Conservation (phyloP, 2,329 filamentous ascomycete species). For the Colletotrichum higginsianum region DNA sequence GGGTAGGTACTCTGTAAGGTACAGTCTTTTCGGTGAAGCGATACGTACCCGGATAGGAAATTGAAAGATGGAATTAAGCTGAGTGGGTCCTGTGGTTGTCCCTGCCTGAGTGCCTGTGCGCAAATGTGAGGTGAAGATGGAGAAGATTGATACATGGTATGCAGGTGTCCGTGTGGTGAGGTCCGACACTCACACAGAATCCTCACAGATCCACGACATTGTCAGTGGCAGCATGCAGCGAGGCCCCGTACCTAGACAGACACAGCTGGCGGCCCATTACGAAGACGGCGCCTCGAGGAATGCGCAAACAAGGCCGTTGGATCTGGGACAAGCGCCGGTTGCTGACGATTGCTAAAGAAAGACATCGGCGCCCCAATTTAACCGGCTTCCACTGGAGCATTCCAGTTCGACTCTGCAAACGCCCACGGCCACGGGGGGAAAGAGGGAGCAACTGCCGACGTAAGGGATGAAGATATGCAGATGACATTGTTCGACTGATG, state of each 20-base stretch:
- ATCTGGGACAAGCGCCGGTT: conserved; percentile 28
- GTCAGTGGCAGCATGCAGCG: background rate
- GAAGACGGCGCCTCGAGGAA: conserved; percentile 23
- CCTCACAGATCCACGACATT: conserved; percentile 6
- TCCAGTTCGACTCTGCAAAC: conserved; percentile 12
- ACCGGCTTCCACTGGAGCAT: conserved; percentile 1
- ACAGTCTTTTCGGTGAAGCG: too few relatives aligned
- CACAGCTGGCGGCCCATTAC: conserved; percentile 9
- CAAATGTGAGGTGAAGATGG: conserved; percentile 1
- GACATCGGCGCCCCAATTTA: conserved; percentile 11
- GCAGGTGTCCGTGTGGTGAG: conserved; percentile 4
- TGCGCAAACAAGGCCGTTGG: conserved; percentile 18
- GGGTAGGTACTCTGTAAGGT: too few relatives aligned
- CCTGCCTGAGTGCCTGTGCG: background rate
- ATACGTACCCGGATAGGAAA: background rate
- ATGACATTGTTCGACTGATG: conserved; percentile 3
- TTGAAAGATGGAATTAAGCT: background rate
- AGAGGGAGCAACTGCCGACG: background rate
- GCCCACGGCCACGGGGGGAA: background rate
- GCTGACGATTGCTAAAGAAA: conserved; percentile 41
- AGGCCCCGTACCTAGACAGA: background rate
- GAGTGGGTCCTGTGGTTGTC: background rate
- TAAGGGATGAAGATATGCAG: conserved; percentile 9
- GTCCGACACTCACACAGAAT: background rate
- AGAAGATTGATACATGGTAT: conserved; percentile 24